Conservation (phyloP, 306 rosid genomes). For the Benincasa hispida region DNA sequence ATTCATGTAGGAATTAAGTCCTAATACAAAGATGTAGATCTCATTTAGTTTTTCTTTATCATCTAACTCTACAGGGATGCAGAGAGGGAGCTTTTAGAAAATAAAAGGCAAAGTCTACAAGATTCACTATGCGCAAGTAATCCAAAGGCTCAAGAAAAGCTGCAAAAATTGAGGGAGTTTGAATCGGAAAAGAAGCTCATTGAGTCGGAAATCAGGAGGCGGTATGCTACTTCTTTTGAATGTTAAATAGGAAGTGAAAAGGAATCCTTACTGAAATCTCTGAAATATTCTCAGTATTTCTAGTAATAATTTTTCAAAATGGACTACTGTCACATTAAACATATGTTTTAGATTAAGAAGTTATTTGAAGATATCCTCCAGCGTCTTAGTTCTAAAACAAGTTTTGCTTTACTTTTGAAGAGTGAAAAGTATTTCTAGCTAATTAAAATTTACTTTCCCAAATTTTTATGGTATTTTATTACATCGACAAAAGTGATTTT, state of each 20-base stretch:
- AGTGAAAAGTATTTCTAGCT: not conserved
- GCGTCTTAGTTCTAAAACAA: not conserved
- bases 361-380: not conserved
- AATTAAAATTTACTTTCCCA: not conserved
- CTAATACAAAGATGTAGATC: conserved; percentile 6
- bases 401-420: not conserved
- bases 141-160: conserved; percentile 43
- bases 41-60: not conserved
- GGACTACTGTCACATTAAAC: not conserved
- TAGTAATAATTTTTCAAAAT: not conserved
- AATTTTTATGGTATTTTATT: not conserved
- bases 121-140: conserved; percentile 38
- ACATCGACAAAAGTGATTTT: not conserved
- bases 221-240: conserved; percentile 16
- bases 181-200: conserved; percentile 40
- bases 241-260: not conserved
- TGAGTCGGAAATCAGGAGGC: conserved; percentile 12
- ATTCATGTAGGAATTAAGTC: not conserved
- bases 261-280: not conserved
- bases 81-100: conserved; percentile 47
- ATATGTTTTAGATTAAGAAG: not conserved
- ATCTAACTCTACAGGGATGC: conserved; percentile 42
- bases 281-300: not conserved
- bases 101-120: conserved; percentile 49
- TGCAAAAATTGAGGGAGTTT: conserved; percentile 40